Percentiles rank a stretch among this genome's conserved stretches.
Evolutionary conservation across 1,284 basidiomycete species (phyloP).

Genomic region (Naganishia liquefaciens): DNA sequence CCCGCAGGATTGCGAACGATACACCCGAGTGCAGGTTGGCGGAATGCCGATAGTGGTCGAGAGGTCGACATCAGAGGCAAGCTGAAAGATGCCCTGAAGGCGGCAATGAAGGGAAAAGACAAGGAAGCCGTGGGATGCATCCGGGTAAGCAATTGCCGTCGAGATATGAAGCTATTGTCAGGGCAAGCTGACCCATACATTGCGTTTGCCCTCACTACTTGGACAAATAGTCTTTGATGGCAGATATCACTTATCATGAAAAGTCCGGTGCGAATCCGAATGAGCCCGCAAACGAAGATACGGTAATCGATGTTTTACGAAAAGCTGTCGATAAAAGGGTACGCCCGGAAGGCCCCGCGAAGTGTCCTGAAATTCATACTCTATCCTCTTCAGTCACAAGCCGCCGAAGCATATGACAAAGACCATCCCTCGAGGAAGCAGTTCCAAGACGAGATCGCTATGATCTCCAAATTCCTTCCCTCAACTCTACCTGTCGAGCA

Average conservation of each 20-base stretch:
- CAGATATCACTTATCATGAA: constrained; percentile 34
- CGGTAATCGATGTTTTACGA: constrained; percentile 31
- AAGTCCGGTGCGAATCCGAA: constrained; percentile 33
- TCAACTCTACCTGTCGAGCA: constrained; percentile 14
- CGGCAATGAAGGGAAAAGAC: constrained; percentile 35
- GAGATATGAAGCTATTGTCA: neutral
- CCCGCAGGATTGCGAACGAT: constrained; percentile 1
- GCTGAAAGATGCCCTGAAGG: constrained; percentile 33
- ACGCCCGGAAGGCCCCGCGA: neutral
- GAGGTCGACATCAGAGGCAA: constrained; percentile 24
- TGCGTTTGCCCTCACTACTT: neutral
- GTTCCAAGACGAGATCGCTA: constrained; percentile 28
- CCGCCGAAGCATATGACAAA: constrained; percentile 26
- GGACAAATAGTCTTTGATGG: constrained; percentile 23
- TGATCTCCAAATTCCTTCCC: constrained; percentile 34
- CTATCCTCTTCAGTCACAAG: constrained; percentile 26
- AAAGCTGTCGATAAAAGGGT: constrained; percentile 34
- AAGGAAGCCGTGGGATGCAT: constrained; percentile 30
- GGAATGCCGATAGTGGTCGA: neutral
- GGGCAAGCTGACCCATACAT: too few species aligned
- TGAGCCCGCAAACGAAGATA: constrained; percentile 32
- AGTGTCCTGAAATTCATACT: neutral
- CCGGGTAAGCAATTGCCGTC: constrained; percentile 9
- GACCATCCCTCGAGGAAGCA: constrained; percentile 28
- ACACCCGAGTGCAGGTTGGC: constrained; percentile 8